Conservation (phyloP, 768 basidiomycete species). For the Sporobolomyces phaffii region DNA sequence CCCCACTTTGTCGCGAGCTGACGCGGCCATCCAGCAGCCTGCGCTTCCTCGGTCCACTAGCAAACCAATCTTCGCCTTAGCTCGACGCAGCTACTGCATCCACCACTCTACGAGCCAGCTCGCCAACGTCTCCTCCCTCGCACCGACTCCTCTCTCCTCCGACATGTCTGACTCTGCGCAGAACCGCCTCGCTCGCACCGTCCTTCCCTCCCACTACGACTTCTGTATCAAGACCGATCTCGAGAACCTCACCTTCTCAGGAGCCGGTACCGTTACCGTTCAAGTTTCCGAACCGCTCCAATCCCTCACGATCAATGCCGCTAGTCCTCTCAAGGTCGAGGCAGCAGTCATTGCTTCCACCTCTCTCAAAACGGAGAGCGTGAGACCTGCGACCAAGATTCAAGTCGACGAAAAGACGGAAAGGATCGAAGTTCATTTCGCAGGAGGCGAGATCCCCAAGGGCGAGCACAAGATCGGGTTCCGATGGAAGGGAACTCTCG, state of each 20-base stretch:
- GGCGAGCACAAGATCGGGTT: constrained; percentile 63
- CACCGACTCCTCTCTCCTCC: background rate
- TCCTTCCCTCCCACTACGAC: constrained; percentile 58
- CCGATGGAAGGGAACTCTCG: constrained; percentile 62
- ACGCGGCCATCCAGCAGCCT: background rate
- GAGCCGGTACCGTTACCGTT: constrained; percentile 64
- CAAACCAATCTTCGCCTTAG: background rate
- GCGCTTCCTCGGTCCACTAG: background rate
- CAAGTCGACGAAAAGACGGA: constrained; percentile 60
- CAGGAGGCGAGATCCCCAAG: constrained; percentile 43
- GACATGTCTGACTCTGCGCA: background rate
- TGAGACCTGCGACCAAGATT: constrained; percentile 49
- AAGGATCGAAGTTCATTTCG: constrained; percentile 60
- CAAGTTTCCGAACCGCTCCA: constrained; percentile 59
- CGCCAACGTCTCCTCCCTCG: constrained; percentile 10
- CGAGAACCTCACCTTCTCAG: constrained; percentile 61
- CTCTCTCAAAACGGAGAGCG: constrained; percentile 53
- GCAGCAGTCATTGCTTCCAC: constrained; percentile 57
- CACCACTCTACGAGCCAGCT: constrained; percentile 11
- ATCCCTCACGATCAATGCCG: constrained; percentile 57
- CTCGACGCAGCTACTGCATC: constrained; percentile 9
- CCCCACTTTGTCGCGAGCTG: background rate
- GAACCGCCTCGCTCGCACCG: background rate
- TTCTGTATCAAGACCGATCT: constrained; percentile 76
- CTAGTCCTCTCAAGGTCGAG: constrained; percentile 55